Percentiles rank a stretch among this genome's conserved stretches.
Conservation (phyloP, 2,329 filamentous ascomycete species). For the Helicocarpus griseus region DNA sequence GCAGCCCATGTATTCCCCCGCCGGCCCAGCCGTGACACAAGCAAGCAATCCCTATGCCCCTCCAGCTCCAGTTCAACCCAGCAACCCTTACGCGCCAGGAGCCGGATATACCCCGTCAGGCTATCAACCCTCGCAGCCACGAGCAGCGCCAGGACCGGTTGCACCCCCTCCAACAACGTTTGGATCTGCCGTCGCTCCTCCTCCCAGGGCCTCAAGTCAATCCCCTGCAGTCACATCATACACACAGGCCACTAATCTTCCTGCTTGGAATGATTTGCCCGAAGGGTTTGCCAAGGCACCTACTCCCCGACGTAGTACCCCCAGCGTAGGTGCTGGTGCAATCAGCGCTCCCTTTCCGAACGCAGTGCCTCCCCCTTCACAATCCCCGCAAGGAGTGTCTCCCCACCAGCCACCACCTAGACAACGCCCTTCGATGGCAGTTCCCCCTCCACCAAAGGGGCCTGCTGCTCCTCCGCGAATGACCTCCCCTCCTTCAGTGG, state of each 20-base stretch:
- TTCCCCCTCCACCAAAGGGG: constrained; percentile 35
- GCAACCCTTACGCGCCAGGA: constrained; percentile 25
- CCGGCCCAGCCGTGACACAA: constrained; percentile 11
- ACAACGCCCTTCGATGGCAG: constrained; percentile 37
- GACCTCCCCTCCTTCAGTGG: constrained; percentile 57
- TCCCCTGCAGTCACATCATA: constrained; percentile 59
- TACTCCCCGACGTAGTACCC: constrained; percentile 64
- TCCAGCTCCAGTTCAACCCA: constrained; percentile 12
- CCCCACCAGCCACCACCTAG: constrained; percentile 47
- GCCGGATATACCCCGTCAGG: constrained; percentile 33
- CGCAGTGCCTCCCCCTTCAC: constrained; percentile 42
- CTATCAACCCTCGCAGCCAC: constrained; percentile 49
- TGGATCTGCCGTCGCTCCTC: constrained; percentile 45
- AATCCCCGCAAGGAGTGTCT: constrained; percentile 23
- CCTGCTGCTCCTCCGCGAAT: constrained; percentile 50
- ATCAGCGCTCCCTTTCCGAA: constrained; percentile 68
- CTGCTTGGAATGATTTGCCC: constrained; percentile 92
- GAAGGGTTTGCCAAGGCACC: constrained; percentile 65
- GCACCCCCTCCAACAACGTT: constrained; percentile 22
- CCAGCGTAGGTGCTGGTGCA: constrained; percentile 49
- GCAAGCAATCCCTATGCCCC: constrained; percentile 17
- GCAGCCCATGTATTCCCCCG: constrained; percentile 20
- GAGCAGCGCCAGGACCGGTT: constrained; percentile 21
- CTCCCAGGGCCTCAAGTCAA: constrained; percentile 57
- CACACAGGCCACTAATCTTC: constrained; percentile 56